Evolutionary conservation across 805 yeast species (phyloP), one percentile per base, ranked within the genome.

Genomic region (Alloascoidea africana): DNA sequence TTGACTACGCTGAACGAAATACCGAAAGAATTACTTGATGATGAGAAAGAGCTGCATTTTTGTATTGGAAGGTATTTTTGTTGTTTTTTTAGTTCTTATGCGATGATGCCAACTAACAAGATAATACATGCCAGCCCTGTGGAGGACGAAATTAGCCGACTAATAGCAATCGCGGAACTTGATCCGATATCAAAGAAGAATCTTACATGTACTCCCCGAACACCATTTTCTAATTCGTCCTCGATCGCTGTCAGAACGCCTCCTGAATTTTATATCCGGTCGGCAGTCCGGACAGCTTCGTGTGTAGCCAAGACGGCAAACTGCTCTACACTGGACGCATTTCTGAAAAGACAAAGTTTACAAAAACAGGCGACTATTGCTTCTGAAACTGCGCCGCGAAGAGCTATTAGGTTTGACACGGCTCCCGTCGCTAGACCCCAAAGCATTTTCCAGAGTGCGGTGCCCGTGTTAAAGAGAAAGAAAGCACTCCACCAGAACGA

Each of bases 1-100:
- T 58, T 84, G n/a, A 63, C 66, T 1, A 71, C 83, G 23, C 60
- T 89, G 44, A 73, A 70, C 46, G 69, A 66, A 2, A 59, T 77
- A 8, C 76, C 80, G 0, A 58, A 53, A 1, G 59, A 53, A 2
- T 49, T 51, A 3, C 38, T 50, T 2, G 40, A 50, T 17, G 50
- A 53, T 2, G 47, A 46, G 15, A 46, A 54, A 2, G 48, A 65
- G 18, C 58, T n/a, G n/a, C n/a, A 53, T 15, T 50, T 58, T 5
- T 65, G 68, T 33, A 55, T 60, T 43, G 73, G 70, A 43, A 2
- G 57, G 56, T 23, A 23, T 8, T 8, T 23, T 23, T 23, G 8
- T n/a, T 23, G n/a, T 23, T 23, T 23, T 23, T n/a, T 23, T 8
- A 23, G 8, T 8, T 23, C n/a, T 8, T 8, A 8, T n/a, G n/a